A percentile compares a stretch with the other conserved stretches of the same genome.
Evolutionary conservation across 192 early-diverging fungal genomes (phyloP).

Genomic region (Backusella circina): DNA sequence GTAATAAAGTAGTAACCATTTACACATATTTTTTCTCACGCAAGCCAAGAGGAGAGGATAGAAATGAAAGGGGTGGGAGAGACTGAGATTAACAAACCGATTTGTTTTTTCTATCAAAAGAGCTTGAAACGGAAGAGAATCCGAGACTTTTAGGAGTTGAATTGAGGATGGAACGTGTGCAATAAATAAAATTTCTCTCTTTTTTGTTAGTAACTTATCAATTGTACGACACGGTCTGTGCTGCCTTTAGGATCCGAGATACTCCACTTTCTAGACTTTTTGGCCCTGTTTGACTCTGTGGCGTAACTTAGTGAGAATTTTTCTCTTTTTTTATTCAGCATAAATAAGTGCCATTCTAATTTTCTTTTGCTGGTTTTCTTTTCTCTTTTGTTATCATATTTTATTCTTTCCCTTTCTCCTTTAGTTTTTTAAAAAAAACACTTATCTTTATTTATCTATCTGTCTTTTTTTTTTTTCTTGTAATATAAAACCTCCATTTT

Average conservation of each 20-base stretch:
- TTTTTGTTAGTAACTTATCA: neutral
- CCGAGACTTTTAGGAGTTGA: neutral
- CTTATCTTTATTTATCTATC: conserved; percentile 1
- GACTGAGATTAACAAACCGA: neutral
- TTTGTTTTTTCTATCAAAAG: neutral
- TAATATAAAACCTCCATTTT: neutral
- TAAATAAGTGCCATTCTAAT: neutral
- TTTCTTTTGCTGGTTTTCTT: neutral
- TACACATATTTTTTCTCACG: neutral
- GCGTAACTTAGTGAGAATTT: neutral
- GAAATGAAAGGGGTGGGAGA: neutral
- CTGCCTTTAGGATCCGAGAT: conserved; percentile 4
- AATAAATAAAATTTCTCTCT: neutral
- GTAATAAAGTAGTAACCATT: neutral
- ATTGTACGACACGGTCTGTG: conserved; percentile 13
- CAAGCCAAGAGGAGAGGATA: neutral
- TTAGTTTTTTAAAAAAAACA: neutral
- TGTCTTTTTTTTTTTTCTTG: neutral
- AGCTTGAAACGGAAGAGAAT: neutral
- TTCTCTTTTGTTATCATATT: neutral
- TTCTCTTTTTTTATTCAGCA: neutral
- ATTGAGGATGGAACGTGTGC: neutral
- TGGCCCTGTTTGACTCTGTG: neutral
- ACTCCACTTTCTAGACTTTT: conserved; percentile 12
- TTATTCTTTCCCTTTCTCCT: neutral